Conservation (phyloP, 768 basidiomycete species). For the Mrakia hoshinonis region DNA sequence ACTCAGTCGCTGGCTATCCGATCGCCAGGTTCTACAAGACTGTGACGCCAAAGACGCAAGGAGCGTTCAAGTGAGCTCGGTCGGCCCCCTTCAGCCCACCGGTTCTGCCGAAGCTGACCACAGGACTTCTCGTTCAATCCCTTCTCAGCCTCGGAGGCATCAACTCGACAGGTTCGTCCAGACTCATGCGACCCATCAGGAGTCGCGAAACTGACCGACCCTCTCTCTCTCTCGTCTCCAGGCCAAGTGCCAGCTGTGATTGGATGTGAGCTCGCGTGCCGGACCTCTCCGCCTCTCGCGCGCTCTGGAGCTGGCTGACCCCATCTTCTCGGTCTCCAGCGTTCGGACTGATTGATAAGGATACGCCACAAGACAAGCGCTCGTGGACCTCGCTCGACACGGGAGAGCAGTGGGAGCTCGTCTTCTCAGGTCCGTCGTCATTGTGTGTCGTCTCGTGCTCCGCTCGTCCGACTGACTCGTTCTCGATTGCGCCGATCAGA, state of each 20-base stretch:
- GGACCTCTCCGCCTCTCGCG: neutral
- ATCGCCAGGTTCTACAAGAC: conserved; percentile 53
- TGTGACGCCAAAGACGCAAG: conserved; percentile 33
- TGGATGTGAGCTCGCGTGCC: neutral
- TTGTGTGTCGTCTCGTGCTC: no score
- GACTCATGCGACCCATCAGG: conserved; percentile 50
- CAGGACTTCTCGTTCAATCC: neutral
- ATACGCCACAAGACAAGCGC: conserved; percentile 51
- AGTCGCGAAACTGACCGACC: neutral
- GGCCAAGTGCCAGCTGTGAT: conserved; percentile 7
- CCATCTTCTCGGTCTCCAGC: conserved; percentile 34
- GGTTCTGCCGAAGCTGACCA: neutral
- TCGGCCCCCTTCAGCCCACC: neutral
- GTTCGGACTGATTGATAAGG: conserved; percentile 61
- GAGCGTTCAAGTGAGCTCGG: conserved; percentile 56
- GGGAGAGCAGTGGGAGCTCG: conserved; percentile 67
- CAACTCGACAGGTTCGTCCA: conserved; percentile 79
- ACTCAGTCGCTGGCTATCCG: conserved; percentile 61
- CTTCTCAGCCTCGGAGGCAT: conserved; percentile 58
- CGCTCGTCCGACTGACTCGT: no score
- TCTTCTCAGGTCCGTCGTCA: no score
- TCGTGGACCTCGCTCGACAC: conserved; percentile 3
- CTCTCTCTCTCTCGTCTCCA: neutral
- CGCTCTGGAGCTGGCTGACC: neutral
- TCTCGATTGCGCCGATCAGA: no score